phyloP scores from a whole-genome alignment of 2,329 filamentous ascomycete species.

The Ilyonectria robusta region DNA sequence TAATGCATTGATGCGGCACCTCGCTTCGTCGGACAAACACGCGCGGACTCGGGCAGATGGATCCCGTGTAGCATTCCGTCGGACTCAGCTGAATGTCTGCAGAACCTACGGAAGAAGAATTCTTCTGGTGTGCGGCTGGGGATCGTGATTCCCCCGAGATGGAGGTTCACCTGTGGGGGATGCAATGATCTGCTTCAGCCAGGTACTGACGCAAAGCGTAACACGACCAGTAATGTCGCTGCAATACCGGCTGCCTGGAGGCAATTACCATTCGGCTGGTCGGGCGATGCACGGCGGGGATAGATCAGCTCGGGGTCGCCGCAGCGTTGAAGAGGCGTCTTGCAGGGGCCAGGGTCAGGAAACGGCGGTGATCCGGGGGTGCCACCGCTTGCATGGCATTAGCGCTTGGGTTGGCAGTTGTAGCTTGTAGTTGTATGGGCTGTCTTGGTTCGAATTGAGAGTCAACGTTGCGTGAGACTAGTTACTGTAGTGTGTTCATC shows the following conservation, averaged over 20 bases:
- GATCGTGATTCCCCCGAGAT: background rate
- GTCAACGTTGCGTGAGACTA: background rate
- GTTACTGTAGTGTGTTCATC: background rate
- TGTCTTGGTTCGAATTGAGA: background rate
- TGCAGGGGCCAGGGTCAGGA: background rate
- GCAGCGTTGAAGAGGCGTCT: background rate
- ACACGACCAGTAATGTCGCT: conserved; percentile 6
- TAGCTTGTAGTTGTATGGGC: background rate
- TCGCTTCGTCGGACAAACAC: background rate
- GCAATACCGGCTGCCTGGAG: conserved; percentile 10
- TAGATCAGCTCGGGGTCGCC: conserved; percentile 22
- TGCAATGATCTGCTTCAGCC: conserved; percentile 30
- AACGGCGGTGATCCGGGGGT: background rate
- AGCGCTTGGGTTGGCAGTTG: background rate
- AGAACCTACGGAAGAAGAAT: background rate
- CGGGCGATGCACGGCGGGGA: conserved; percentile 5
- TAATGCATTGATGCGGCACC: background rate
- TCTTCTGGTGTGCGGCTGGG: conserved; percentile 4
- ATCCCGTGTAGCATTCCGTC: conserved; percentile 11
- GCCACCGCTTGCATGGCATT: background rate
- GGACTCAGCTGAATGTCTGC: background rate
- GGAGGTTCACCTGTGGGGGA: background rate
- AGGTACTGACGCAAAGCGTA: conserved; percentile 20
- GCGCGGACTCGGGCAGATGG: conserved; percentile 9
- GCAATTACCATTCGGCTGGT: conserved; percentile 1